Conservation (phyloP, 2,329 filamentous ascomycete species). For the Colletotrichum sp. region DNA sequence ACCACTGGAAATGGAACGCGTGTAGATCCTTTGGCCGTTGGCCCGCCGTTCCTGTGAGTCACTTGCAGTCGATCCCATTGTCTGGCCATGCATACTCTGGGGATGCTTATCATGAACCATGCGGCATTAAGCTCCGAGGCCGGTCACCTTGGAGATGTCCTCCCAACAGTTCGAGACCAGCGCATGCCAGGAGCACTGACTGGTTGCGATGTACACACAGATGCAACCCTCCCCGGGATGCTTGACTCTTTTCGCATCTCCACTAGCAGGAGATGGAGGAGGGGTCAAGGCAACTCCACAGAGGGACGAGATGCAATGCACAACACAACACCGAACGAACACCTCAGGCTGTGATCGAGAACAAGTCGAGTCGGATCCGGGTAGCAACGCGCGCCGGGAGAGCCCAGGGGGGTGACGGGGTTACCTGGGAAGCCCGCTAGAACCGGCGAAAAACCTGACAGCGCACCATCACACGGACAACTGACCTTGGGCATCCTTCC, state of each 20-base stretch:
- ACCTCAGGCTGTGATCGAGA: neutral
- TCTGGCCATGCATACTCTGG: neutral
- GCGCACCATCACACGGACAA: conserved; percentile 15
- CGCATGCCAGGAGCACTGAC: conserved; percentile 6
- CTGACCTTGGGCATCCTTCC: neutral
- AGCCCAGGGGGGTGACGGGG: neutral
- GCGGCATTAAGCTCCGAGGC: conserved; percentile 4
- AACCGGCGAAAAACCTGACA: conserved; percentile 3
- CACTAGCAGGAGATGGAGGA: neutral
- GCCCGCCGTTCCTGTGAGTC: conserved; percentile 19
- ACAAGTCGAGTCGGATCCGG: neutral
- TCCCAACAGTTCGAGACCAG: neutral
- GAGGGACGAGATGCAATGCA: neutral
- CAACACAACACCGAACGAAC: conserved; percentile 1
- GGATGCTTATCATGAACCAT: neutral
- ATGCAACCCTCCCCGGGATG: neutral
- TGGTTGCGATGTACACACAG: neutral
- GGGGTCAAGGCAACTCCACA: conserved; percentile 5
- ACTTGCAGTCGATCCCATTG: neutral
- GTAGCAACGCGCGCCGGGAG: conserved; percentile 32
- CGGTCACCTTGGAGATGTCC: conserved; percentile 19
- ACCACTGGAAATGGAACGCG: neutral
- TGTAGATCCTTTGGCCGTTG: neutral
- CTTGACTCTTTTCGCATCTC: neutral
- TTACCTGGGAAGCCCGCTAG: conserved; percentile 14